Base-by-base conservation (phyloP, 306 rosid species). In the Vachellia collinsii region DNA sequence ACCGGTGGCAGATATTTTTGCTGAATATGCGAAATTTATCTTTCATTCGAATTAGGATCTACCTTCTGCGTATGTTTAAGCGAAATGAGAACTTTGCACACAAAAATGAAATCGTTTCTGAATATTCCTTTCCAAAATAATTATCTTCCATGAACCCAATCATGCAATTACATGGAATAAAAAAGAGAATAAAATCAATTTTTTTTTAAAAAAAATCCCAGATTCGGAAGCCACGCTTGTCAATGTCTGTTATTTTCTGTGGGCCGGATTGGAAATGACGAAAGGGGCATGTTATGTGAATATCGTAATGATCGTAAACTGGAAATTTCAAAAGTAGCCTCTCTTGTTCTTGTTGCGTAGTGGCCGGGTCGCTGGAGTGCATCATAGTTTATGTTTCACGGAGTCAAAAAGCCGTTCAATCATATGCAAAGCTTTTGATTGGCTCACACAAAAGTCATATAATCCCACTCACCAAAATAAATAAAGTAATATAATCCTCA, bases 1-100 rank as follows among this genome's bases (percentile, higher is more conserved):
- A 12, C 41, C 38, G 6, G 68, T 59, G 50, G 29, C 50, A 51
- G 72, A 64, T 63, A 63, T 72, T 43, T 58, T 64, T 72, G 58
- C 25, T 41, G 25, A 65, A 19, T 22, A 39, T 56, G 39, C 74
- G 47, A 44, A 47, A 51, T 41, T 1, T 5, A 56, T 19, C 54
- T 37, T 29, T 8, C 39, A 58, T 58, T 54, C 23, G 36, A 9
- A 20, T 68, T 58, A 38, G 14, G 14, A 51, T 16, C 38, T 7
- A 3, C 37, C 19, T 36, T 69, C 8, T 34, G 20, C 19, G 14
- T 25, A 38, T 38, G 22, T 7, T 17, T 66, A 17, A 38, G 9
- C 29, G 29, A 20, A 8, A 20, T 10, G 20, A 56, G 4, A 56
- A 56, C 63, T 56, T 8, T 19, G 61, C 7, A 5, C 54, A 48